A percentile compares a stretch with the other conserved stretches of the same genome.
Evolutionary conservation across 2,329 filamentous ascomycete genomes (phyloP).

Genomic region (Incumbomyces lentus): DNA sequence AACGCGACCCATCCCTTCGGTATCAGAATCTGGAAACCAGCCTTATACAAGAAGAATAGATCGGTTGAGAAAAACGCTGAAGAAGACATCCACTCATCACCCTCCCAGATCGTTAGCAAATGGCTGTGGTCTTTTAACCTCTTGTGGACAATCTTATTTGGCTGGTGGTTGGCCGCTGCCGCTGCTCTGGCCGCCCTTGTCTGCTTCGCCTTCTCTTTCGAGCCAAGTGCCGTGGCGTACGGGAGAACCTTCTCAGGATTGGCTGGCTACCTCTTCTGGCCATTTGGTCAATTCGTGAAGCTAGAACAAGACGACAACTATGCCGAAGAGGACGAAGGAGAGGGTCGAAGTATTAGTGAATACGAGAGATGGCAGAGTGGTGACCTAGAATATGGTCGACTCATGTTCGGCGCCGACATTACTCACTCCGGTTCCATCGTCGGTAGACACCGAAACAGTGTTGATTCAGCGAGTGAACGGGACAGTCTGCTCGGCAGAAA

Average conservation of each 20-base stretch:
- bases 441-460: conserved; percentile 74
- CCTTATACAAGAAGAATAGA: conserved; percentile 91
- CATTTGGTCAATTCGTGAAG: conserved; percentile 91
- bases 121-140: conserved; percentile 85
- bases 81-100: conserved; percentile 91
- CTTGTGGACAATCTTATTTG: conserved; percentile 82
- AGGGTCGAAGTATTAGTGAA: conserved; percentile 93
- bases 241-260: conserved; percentile 76
- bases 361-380: conserved; percentile 99
- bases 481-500: conserved; percentile 73
- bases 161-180: conserved; percentile 85
- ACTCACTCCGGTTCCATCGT: conserved; percentile 60
- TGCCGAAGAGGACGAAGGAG: conserved; percentile 84
- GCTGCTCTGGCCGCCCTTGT: conserved; percentile 63
- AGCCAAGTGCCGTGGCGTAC: conserved; percentile 73
- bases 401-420: conserved; percentile 81
- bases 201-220: conserved; percentile 70
- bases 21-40: conserved; percentile 97
- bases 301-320: conserved; percentile 92
- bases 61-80: conserved; percentile 95
- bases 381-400: conserved; percentile 84
- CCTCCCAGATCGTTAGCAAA: conserved; percentile 71
- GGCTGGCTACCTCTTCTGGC: conserved; percentile 80
- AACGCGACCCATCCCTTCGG: conserved; percentile 98
- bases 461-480: conserved; percentile 80